These are phyloP conservation scores for Suillus bovinus DNA, from an alignment of 768 basidiomycete species.

Conservation along the genomic window DNA sequence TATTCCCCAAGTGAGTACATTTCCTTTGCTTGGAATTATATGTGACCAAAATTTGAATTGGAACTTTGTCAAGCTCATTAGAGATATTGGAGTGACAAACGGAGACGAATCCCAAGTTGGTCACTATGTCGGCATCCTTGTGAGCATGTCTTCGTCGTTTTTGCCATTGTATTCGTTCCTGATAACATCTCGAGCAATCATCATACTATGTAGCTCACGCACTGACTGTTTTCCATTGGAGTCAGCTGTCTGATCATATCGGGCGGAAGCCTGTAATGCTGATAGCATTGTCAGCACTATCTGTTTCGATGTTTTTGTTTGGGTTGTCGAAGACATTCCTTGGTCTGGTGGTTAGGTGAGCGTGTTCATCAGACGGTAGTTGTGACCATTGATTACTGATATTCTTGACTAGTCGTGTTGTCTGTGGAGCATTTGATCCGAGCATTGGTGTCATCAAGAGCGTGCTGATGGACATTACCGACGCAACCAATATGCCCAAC, in stretches of 20 bases:
- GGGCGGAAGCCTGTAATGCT: constrained; percentile 50
- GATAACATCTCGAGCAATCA: constrained; percentile 38
- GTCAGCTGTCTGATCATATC: constrained; percentile 47
- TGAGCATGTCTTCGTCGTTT: constrained; percentile 23
- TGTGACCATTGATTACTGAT: background rate
- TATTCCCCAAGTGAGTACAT: constrained; percentile 50
- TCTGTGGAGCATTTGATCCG: constrained; percentile 52
- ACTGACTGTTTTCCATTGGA: constrained; percentile 48
- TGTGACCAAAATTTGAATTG: background rate
- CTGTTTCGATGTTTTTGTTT: constrained; percentile 47
- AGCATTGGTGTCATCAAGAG: constrained; percentile 52
- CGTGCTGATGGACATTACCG: constrained; percentile 43
- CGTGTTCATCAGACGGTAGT: background rate
- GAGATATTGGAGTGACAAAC: constrained; percentile 36
- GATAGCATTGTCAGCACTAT: constrained; percentile 43
- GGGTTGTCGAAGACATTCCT: constrained; percentile 49
- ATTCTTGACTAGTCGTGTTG: constrained; percentile 35
- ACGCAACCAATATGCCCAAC: constrained; percentile 28
- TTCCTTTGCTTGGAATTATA: background rate
- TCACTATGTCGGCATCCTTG: constrained; percentile 50
- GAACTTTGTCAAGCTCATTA: constrained; percentile 21
- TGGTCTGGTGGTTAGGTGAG: constrained; percentile 42
- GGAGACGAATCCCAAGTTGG: constrained; percentile 47
- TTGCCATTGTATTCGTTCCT: constrained; percentile 31
- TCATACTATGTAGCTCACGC: constrained; percentile 51